phyloP scores from a whole-genome alignment of 169 alveolate species.

The Plasmodium sp. region DNA sequence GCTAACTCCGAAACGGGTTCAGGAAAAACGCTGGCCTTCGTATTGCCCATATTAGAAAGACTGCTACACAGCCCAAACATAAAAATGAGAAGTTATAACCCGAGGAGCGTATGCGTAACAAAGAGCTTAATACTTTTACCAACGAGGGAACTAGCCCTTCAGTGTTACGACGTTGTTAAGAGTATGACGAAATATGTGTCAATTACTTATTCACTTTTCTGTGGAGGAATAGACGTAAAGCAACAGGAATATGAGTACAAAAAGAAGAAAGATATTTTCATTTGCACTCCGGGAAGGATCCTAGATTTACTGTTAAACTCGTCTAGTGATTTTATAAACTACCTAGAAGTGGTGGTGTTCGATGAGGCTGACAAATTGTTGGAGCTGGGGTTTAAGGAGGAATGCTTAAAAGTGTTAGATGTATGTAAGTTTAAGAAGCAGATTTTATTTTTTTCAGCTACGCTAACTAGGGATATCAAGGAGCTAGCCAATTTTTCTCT shows the following conservation, averaged over 20 bases:
- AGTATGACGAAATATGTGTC: slow-evolving; percentile 86
- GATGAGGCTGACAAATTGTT: slow-evolving; percentile 97
- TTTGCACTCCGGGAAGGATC: slow-evolving; percentile 99
- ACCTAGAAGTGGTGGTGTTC: slow-evolving; percentile 91
- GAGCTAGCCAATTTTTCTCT: slow-evolving; percentile 88
- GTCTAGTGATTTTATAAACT: slow-evolving; percentile 83
- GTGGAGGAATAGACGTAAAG: slow-evolving; percentile 90
- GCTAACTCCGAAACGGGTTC: slow-evolving; percentile 95
- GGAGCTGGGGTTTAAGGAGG: slow-evolving; percentile 96
- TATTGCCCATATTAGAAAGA: slow-evolving; percentile 91
- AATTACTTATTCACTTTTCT: slow-evolving; percentile 83
- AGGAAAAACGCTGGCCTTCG: slow-evolving; percentile 93
- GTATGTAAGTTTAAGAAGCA: slow-evolving; percentile 85
- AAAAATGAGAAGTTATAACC: slow-evolving; percentile 76
- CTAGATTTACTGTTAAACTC: slow-evolving; percentile 94
- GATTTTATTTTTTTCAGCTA: slow-evolving; percentile 92
- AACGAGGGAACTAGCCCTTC: slow-evolving; percentile 94
- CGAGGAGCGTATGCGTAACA: slow-evolving; percentile 79
- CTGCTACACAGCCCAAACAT: slow-evolving; percentile 85
- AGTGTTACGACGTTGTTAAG: slow-evolving; percentile 88
- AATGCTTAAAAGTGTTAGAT: slow-evolving; percentile 82
- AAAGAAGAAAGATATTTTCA: slow-evolving; percentile 94
- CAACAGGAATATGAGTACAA: slow-evolving; percentile 91
- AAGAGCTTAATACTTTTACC: slow-evolving; percentile 92
- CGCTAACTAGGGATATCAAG: slow-evolving; percentile 88